Conservation (phyloP, 139 green algal genomes). For the Pleodorina starrii region DNA sequence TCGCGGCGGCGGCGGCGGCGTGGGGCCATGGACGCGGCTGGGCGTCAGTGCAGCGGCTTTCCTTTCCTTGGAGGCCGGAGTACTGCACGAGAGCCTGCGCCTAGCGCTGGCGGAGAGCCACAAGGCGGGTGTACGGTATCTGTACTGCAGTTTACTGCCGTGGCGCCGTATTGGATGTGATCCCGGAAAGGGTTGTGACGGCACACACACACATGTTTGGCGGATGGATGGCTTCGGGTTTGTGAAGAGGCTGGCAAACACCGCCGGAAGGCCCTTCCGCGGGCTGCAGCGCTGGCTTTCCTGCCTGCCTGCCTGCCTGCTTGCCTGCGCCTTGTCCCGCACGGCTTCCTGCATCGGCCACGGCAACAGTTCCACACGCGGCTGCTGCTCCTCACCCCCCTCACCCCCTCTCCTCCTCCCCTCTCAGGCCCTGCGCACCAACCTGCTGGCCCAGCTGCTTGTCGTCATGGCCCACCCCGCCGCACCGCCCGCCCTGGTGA, state of each 20-base stretch:
- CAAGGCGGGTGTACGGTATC: not conserved
- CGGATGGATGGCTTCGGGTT: too few relatives aligned
- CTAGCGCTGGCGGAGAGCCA: conserved; percentile 31
- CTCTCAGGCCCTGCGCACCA: conserved; percentile 25
- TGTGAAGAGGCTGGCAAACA: too few relatives aligned
- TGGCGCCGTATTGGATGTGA: not conserved
- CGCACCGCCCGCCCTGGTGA: not conserved
- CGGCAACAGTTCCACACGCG: too few relatives aligned
- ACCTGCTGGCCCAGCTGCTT: conserved; percentile 3
- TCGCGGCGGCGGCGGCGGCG: not conserved
- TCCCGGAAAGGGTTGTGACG: too few relatives aligned
- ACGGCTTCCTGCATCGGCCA: too few relatives aligned
- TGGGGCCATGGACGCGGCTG: not conserved
- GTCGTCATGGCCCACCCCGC: not conserved
- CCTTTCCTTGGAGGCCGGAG: not conserved
- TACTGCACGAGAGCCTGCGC: conserved; percentile 31
- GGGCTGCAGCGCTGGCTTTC: too few relatives aligned
- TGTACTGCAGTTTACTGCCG: too few relatives aligned
- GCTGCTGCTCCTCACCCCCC: too few relatives aligned
- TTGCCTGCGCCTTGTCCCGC: too few relatives aligned
- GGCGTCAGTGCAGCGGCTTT: not conserved
- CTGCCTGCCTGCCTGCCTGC: too few relatives aligned
- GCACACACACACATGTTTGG: too few relatives aligned
- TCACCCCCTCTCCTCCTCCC: not conserved
- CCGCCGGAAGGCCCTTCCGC: too few relatives aligned